Conservation (phyloP, 768 basidiomycete genomes). For the Coprinellus aureogranulatus region DNA sequence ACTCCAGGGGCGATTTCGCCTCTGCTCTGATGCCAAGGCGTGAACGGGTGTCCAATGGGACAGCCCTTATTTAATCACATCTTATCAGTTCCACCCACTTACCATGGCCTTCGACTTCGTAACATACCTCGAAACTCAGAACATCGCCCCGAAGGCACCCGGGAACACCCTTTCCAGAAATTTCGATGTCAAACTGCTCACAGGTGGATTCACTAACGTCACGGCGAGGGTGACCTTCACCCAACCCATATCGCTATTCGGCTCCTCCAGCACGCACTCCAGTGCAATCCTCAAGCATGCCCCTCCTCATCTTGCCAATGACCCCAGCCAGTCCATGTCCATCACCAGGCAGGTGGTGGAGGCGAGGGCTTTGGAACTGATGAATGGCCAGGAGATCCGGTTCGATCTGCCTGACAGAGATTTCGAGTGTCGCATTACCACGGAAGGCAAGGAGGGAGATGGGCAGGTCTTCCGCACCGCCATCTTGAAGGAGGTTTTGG, state of each 20-base stretch:
- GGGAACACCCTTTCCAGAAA: neutral
- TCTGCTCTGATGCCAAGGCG: too few species aligned
- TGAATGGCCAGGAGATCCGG: conserved; percentile 3
- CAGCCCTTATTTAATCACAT: too few species aligned
- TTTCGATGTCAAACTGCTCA: conserved; percentile 7
- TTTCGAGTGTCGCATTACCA: too few species aligned
- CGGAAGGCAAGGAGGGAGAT: too few species aligned
- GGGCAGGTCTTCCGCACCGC: neutral
- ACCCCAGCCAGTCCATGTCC: conserved; percentile 16
- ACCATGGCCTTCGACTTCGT: too few species aligned
- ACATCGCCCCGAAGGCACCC: neutral
- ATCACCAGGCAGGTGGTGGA: conserved; percentile 21
- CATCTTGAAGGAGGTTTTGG: conserved; percentile 5
- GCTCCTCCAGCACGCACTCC: neutral
- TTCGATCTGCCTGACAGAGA: neutral
- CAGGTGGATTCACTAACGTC: conserved; percentile 21
- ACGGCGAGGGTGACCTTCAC: conserved; percentile 20
- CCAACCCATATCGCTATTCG: conserved; percentile 7
- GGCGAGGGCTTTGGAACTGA: conserved; percentile 18
- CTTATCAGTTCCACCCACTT: too few species aligned
- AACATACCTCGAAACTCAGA: neutral
- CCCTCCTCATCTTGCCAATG: conserved; percentile 20
- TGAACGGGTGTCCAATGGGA: too few species aligned
- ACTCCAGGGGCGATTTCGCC: too few species aligned
- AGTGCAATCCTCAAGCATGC: conserved; percentile 22